Evolutionary conservation across 169 alveolate genomes (phyloP), one percentile per base, ranked within the genome.

Genomic region (Cystoisospora suis): DNA sequence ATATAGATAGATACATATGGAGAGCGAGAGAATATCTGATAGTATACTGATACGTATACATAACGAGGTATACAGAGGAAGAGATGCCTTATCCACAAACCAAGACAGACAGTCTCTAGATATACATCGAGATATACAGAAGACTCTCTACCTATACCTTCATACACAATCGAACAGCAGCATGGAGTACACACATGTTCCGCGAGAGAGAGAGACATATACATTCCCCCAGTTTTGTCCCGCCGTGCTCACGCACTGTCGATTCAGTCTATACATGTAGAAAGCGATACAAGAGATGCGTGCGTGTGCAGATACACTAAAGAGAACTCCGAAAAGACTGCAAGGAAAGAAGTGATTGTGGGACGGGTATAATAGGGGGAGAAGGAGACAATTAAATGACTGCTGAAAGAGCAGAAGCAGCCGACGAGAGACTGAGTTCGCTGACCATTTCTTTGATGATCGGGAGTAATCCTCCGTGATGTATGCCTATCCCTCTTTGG

Each of bases 381-480:
- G 65, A 23, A 53, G 65, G 29, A 53, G 65, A 53, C 65, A 23
- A 23, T 12, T 12, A 53, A 53, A 23, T 53, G 29, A 53, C 65
- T 15, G 65, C 12, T 15, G 65, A 12, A 12, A 12, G 23, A 53
- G 23, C 12, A 23, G 23, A 53, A 23, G 23, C 65, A 53, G 29
- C 29, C 65, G 23, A 53, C 65, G 65, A 53, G 65, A 53, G 65
- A 53, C 65, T 12, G 65, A 12, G 12, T 53, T 15, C 12, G 34
- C 47, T 27, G 53, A 98, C 99, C 47, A 98, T 96, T 95, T 99
- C 99, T 94, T 98, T 98, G 75, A 98, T 93, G 32, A 99, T 97
- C 6, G 99, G 99, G 23, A 99, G 95, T 85, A 98, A 94, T 15
- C 99, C 99, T 56, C 99, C 97, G 95, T 99, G 99, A 92, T 99